These are phyloP conservation scores for Phenoliferia sp. DNA, from an alignment of 1,284 basidiomycete genomes.

Conservation along the genomic window DNA sequence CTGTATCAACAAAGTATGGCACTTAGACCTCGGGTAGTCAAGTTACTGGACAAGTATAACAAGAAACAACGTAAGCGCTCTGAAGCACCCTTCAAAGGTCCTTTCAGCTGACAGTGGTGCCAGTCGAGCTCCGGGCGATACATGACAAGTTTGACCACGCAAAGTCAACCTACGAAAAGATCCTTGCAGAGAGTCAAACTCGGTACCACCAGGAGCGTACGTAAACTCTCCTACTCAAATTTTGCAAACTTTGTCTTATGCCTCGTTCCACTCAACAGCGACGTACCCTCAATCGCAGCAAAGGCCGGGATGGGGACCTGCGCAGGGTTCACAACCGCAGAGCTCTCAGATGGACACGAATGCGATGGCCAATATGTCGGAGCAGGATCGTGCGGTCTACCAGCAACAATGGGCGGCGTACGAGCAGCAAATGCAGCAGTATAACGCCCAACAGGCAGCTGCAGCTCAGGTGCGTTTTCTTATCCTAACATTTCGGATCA, in stretches of 20 bases:
- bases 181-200: constrained; percentile 20
- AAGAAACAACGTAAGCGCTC: constrained; percentile 71
- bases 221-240: not conserved
- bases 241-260: not conserved
- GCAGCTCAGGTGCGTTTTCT: not conserved
- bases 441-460: constrained; percentile 9
- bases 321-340: not conserved
- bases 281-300: not conserved
- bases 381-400: constrained; percentile 24
- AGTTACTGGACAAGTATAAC: constrained; percentile 89
- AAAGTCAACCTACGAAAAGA: constrained; percentile 36
- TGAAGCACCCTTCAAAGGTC: no score
- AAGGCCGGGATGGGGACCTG: not conserved
- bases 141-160: constrained; percentile 37
- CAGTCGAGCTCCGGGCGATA: constrained; percentile 35
- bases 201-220: not conserved
- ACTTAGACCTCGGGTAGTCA: constrained; percentile 88
- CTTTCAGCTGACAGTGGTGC: not conserved
- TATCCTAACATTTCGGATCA: not conserved
- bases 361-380: not conserved
- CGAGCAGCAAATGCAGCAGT: constrained; percentile 19
- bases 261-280: not conserved
- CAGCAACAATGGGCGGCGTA: constrained; percentile 24
- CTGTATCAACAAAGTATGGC: constrained; percentile 85
- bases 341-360: not conserved